Evolutionary conservation across 371 early-diverging fungal species (phyloP).

Genomic region (Apophysomyces ossiformis): DNA sequence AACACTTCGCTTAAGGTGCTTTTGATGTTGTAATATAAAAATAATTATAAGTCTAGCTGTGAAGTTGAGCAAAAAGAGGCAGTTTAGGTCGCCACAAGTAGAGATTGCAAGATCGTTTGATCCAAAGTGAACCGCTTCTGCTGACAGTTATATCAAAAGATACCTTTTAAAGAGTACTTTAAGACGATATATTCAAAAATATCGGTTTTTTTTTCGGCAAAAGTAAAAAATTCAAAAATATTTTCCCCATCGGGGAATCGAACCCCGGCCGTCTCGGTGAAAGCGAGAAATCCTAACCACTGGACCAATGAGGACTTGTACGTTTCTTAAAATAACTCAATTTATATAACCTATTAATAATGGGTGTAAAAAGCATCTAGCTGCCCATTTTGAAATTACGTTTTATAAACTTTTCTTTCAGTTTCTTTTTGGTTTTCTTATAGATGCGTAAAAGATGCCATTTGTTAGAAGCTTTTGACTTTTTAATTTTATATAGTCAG

Average conservation of each 20-base stretch:
- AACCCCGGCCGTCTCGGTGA: not conserved
- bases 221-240: not conserved
- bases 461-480: no score
- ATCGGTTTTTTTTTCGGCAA: not conserved
- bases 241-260: constrained; percentile 2
- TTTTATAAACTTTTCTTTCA: no score
- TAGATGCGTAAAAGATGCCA: no score
- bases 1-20: not conserved
- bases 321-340: no score
- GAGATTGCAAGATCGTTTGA: not conserved
- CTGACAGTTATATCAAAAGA: not conserved
- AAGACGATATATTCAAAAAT: not conserved
- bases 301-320: no score
- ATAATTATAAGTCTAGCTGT: not conserved
- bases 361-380: no score
- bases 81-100: not conserved
- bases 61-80: not conserved
- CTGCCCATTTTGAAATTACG: no score
- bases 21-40: not conserved
- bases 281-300: no score
- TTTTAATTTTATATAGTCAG: no score
- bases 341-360: no score
- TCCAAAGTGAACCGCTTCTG: not conserved
- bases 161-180: constrained; percentile 1
- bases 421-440: no score